Conservation (phyloP, 2,329 filamentous ascomycete genomes). For the Lecanicillium sp. region DNA sequence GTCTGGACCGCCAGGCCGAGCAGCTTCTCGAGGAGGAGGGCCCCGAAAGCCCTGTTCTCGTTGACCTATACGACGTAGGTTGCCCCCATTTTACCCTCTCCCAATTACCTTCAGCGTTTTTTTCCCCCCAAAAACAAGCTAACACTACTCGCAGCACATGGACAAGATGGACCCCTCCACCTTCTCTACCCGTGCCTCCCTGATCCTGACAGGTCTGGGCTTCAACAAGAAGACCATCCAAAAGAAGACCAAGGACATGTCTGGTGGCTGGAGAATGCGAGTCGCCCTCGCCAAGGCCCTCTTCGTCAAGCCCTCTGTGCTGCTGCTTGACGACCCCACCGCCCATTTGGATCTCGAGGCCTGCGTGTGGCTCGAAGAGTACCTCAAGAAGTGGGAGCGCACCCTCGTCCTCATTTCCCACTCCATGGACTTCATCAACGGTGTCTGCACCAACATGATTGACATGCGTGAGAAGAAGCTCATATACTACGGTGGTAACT, state of each 20-base stretch:
- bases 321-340: constrained; percentile 95
- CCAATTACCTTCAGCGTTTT: too few species aligned
- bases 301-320: constrained; percentile 93
- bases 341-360: constrained; percentile 99
- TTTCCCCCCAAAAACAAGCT: constrained; percentile 6
- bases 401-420: constrained; percentile 95
- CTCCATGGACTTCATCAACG: constrained; percentile 98
- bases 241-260: constrained; percentile 99
- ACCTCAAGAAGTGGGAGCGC: constrained; percentile 98
- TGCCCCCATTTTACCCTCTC: background rate
- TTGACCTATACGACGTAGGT: constrained; percentile 91
- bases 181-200: constrained; percentile 88
- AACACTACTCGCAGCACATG: constrained; percentile 60
- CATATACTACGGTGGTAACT: constrained; percentile 99
- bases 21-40: constrained; percentile 86
- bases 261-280: constrained; percentile 99
- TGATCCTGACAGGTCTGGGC: constrained; percentile 95
- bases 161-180: constrained; percentile 98
- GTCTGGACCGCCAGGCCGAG: constrained; percentile 82
- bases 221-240: constrained; percentile 98
- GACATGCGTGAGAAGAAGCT: constrained; percentile 90
- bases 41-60: constrained; percentile 79
- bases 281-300: constrained; percentile 94
- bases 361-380: constrained; percentile 99
- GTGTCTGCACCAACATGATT: constrained; percentile 96